Percentiles rank a stretch among this genome's conserved stretches.
Evolutionary conservation across 805 yeast genomes (phyloP).

Genomic region (Saccharomycopsis fermentans): DNA sequence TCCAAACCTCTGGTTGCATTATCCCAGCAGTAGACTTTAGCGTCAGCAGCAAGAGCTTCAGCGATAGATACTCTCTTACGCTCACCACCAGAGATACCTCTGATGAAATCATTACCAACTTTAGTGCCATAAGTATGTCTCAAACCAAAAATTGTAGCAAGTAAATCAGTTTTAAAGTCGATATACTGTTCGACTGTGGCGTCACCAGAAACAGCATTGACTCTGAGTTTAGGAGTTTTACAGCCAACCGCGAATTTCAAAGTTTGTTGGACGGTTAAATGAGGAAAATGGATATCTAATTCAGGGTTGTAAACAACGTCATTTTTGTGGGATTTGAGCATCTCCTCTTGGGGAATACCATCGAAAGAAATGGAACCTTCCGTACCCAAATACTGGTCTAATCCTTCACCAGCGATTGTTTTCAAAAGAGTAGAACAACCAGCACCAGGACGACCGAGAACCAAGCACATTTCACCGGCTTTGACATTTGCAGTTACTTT

Average conservation of each 20-base stretch:
- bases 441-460: conserved; percentile 51
- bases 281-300: conserved; percentile 41
- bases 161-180: conserved; percentile 29
- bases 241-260: conserved; percentile 39
- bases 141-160: conserved; percentile 44
- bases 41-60: conserved; percentile 59
- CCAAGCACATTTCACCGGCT: conserved; percentile 45
- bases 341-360: conserved; percentile 37
- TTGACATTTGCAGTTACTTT: conserved; percentile 34
- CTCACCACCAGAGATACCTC: conserved; percentile 83
- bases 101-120: conserved; percentile 51
- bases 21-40: conserved; percentile 63
- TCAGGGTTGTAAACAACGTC: conserved; percentile 45
- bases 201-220: conserved; percentile 33
- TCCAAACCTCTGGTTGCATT: conserved; percentile 83
- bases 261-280: conserved; percentile 42
- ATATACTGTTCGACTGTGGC: conserved; percentile 32
- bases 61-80: conserved; percentile 77
- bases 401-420: conserved; percentile 36
- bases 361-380: conserved; percentile 37
- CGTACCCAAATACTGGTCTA: conserved; percentile 26
- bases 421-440: conserved; percentile 52
- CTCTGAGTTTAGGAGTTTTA: conserved; percentile 36
- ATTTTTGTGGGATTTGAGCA: conserved; percentile 37
- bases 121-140: conserved; percentile 49